Conservation (phyloP, 306 rosid genomes). For the Sindora glabra region DNA sequence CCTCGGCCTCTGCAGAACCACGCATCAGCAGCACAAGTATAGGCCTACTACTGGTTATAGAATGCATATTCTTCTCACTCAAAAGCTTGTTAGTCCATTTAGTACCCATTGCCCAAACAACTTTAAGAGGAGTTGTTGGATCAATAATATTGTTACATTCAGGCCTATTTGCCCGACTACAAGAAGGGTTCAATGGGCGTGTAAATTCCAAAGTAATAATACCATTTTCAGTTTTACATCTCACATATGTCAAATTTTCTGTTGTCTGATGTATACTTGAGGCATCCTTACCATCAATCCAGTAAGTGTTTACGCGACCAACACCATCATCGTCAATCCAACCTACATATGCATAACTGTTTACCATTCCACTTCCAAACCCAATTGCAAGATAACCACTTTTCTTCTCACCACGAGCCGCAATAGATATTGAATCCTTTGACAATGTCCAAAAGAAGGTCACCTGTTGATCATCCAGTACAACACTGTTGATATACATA, state of each 20-base stretch:
- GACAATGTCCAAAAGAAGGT: slow-evolving; percentile 81
- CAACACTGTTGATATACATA: slow-evolving; percentile 85
- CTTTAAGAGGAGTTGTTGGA: slow-evolving; percentile 74
- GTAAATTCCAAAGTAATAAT: slow-evolving; percentile 80
- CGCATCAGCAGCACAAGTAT: slow-evolving; percentile 60
- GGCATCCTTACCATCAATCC: slow-evolving; percentile 84
- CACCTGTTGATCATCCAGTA: slow-evolving; percentile 91
- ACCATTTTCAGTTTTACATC: slow-evolving; percentile 77
- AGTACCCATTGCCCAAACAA: slow-evolving; percentile 96
- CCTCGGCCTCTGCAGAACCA: slow-evolving; percentile 92
- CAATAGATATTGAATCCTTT: slow-evolving; percentile 58
- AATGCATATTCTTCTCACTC: slow-evolving; percentile 76
- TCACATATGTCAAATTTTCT: slow-evolving; percentile 70
- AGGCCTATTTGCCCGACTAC: slow-evolving; percentile 33
- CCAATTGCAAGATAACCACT: slow-evolving; percentile 93
- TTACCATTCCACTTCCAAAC: slow-evolving; percentile 72
- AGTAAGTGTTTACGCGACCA: slow-evolving; percentile 62
- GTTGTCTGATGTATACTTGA: slow-evolving; percentile 48
- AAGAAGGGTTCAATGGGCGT: slow-evolving; percentile 72
- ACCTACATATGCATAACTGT: slow-evolving; percentile 77
- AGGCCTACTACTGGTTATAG: slow-evolving; percentile 65
- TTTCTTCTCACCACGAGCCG: slow-evolving; percentile 86
- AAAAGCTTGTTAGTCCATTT: slow-evolving; percentile 53
- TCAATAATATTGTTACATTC: slow-evolving; percentile 80
- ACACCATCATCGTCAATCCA: slow-evolving; percentile 67